Percentiles rank a stretch among this genome's conserved stretches.
Conservation (phyloP, 805 yeast species). For the Nakazawaea laoshanensis region DNA sequence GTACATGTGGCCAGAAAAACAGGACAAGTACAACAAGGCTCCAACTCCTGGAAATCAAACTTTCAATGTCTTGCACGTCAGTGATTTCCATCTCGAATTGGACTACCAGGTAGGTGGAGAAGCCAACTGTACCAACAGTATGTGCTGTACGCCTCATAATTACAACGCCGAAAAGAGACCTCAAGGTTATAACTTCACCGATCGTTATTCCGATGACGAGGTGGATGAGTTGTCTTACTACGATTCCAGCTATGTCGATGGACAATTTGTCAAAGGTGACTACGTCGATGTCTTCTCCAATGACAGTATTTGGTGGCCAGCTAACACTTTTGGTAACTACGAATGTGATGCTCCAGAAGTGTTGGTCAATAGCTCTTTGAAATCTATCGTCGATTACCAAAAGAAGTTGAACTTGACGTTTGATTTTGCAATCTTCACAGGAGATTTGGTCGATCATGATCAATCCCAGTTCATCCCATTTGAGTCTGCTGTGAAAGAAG, state of each 20-base stretch:
- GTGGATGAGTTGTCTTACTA: constrained; percentile 14
- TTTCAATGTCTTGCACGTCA: constrained; percentile 56
- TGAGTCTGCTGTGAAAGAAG: constrained; percentile 45
- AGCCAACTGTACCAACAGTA: constrained; percentile 41
- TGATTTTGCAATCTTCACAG: constrained; percentile 62
- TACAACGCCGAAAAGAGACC: constrained; percentile 27
- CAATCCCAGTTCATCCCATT: constrained; percentile 36
- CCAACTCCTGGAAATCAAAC: constrained; percentile 29
- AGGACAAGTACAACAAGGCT: constrained; percentile 31
- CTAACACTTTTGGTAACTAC: constrained; percentile 54
- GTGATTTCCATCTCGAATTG: constrained; percentile 57
- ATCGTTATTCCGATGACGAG: constrained; percentile 11
- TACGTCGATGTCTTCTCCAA: constrained; percentile 18
- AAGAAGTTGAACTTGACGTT: constrained; percentile 26
- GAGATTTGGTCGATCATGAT: constrained; percentile 68
- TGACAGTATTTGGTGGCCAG: constrained; percentile 34
- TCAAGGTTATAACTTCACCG: constrained; percentile 32
- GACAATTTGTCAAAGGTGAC: constrained; percentile 21
- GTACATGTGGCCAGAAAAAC: constrained; percentile 36
- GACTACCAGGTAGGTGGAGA: constrained; percentile 48
- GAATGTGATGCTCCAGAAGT: constrained; percentile 60
- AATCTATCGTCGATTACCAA: constrained; percentile 28
- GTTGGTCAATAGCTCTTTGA: constrained; percentile 49
- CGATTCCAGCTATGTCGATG: constrained; percentile 21
- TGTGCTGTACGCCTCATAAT: constrained; percentile 56